phyloP scores from a whole-genome alignment of 345 rosid genomes.

The Nephelium lappaceum region DNA sequence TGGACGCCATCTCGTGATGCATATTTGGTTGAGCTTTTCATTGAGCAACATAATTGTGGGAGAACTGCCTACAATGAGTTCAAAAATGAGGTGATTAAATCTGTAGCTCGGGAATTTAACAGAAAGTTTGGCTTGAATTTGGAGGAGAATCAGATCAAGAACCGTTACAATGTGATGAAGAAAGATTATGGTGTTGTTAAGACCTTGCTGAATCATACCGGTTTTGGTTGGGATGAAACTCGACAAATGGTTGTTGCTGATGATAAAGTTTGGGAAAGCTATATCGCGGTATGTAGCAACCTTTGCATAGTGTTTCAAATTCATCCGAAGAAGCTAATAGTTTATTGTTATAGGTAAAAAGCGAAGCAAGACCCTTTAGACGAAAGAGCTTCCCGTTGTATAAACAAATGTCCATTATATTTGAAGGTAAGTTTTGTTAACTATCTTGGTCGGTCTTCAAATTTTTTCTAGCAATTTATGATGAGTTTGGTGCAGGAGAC shows the following conservation, averaged over 20 bases:
- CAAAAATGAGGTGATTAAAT: slow-evolving; percentile 36
- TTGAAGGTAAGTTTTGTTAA: slow-evolving; percentile 33
- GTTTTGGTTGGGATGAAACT: slow-evolving; percentile 44
- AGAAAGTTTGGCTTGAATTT: slow-evolving; percentile 38
- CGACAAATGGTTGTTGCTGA: slow-evolving; percentile 44
- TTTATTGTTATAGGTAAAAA: slow-evolving; percentile 24
- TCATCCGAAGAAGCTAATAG: background rate
- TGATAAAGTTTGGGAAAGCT: slow-evolving; percentile 43
- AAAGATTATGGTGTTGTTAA: slow-evolving; percentile 43
- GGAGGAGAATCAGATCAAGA: slow-evolving; percentile 47
- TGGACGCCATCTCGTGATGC: slow-evolving; percentile 41
- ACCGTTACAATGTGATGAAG: slow-evolving; percentile 47
- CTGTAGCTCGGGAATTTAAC: slow-evolving; percentile 34
- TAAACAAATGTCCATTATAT: slow-evolving; percentile 38
- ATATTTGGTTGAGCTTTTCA: slow-evolving; percentile 37
- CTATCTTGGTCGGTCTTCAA: background rate
- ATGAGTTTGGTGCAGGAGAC: slow-evolving; percentile 32
- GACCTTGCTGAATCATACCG: slow-evolving; percentile 30
- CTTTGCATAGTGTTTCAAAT: background rate
- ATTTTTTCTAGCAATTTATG: background rate
- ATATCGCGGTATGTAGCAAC: slow-evolving; percentile 29
- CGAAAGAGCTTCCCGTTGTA: slow-evolving; percentile 41
- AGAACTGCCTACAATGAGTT: slow-evolving; percentile 42
- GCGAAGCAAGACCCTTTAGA: slow-evolving; percentile 47
- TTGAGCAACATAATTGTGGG: slow-evolving; percentile 39